phyloP scores from a whole-genome alignment of 1,284 basidiomycete genomes.

The Ustilago bromivora region DNA sequence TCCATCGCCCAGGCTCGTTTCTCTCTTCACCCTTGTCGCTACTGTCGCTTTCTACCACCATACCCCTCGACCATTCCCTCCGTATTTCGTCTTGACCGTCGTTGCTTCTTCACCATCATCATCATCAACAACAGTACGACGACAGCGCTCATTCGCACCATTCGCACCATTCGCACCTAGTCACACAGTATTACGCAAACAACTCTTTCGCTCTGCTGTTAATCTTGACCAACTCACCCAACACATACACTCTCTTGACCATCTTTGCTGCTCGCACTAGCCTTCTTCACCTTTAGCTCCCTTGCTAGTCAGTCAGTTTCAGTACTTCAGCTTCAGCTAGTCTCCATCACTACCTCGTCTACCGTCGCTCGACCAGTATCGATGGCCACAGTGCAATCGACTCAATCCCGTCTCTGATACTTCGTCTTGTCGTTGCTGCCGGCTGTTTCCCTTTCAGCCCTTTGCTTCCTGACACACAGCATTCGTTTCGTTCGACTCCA shows the following conservation, averaged over 20 bases:
- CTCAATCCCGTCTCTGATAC: not conserved
- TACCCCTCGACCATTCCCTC: conserved; percentile 7
- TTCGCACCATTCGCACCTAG: not conserved
- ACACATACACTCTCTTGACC: conserved; percentile 15
- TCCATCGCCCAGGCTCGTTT: conserved; percentile 10
- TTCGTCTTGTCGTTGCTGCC: conserved; percentile 8
- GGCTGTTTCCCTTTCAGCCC: conserved; percentile 19
- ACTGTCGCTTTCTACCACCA: conserved; percentile 7
- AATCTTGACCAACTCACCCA: not conserved
- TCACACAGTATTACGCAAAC: not conserved
- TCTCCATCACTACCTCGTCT: not conserved
- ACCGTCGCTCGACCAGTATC: not conserved
- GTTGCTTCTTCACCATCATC: conserved; percentile 3
- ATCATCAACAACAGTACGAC: not conserved
- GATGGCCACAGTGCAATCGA: not conserved
- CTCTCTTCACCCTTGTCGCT: conserved; percentile 17
- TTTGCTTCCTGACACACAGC: conserved; percentile 9
- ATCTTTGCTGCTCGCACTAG: conserved; percentile 4
- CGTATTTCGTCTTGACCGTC: not conserved
- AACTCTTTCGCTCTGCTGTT: conserved; percentile 3
- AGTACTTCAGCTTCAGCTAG: not conserved
- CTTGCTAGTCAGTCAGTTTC: conserved; percentile 1
- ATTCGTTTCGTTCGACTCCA: not conserved
- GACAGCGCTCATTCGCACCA: not conserved
- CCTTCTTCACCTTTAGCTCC: conserved; percentile 1